Percentiles rank a stretch among this genome's conserved stretches.
Conservation (phyloP, 345 rosid genomes). For the Syzygium grande region DNA sequence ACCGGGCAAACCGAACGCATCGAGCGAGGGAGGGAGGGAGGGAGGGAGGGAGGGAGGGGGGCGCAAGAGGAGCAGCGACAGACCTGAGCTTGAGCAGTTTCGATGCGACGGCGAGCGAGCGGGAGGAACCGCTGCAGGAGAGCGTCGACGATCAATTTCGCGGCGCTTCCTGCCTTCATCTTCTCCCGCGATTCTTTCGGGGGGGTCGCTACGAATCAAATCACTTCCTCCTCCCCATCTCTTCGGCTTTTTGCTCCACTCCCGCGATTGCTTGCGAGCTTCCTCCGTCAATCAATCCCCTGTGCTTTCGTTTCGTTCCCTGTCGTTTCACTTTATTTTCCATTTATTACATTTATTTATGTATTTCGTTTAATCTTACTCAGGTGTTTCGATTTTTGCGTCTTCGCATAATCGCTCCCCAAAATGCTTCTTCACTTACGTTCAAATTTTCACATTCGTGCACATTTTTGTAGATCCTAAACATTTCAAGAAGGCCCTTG, state of each 20-base stretch:
- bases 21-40: too few relatives aligned
- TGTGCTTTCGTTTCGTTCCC: not conserved
- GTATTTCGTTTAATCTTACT: not conserved
- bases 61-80: not conserved
- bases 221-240: not conserved
- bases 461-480: not conserved
- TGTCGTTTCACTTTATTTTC: not conserved
- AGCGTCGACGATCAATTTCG: slow-evolving; percentile 92
- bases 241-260: too few relatives aligned
- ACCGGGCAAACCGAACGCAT: not conserved
- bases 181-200: not conserved
- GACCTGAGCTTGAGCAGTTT: slow-evolving; percentile 99
- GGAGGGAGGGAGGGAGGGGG: too few relatives aligned
- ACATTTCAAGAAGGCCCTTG: not conserved
- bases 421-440: not conserved
- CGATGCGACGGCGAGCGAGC: slow-evolving; percentile 91
- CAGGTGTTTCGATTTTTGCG: not conserved
- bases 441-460: not conserved
- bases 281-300: not conserved
- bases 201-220: not conserved
- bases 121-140: slow-evolving; percentile 94
- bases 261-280: not conserved
- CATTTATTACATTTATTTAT: not conserved
- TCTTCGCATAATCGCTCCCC: not conserved
- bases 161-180: slow-evolving; percentile 94